phyloP scores from a whole-genome alignment of 768 basidiomycete genomes.

The Serendipita indica region DNA sequence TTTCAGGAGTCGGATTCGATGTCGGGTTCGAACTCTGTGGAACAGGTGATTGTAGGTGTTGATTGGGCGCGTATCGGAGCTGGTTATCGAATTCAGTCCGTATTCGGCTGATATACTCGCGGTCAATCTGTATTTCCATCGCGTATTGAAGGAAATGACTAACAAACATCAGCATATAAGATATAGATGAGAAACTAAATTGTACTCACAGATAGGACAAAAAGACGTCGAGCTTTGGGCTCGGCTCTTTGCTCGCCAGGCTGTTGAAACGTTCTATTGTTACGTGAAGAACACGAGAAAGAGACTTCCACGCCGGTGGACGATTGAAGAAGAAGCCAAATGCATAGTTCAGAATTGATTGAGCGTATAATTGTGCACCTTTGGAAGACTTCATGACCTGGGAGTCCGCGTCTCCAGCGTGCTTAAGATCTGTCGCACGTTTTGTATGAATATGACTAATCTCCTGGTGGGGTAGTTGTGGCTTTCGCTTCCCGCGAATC shows the following conservation, averaged over 20 bases:
- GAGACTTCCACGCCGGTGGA: background rate
- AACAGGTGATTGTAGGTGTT: no score
- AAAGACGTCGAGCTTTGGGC: background rate
- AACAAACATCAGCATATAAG: background rate
- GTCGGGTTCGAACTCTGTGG: no score
- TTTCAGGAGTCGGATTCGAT: no score
- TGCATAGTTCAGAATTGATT: background rate
- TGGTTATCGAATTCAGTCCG: background rate
- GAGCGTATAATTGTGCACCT: background rate
- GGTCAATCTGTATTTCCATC: conserved; percentile 5
- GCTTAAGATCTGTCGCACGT: background rate
- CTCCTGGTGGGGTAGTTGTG: background rate
- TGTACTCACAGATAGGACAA: background rate
- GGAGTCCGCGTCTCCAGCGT: background rate
- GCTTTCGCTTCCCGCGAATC: background rate
- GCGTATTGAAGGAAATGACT: background rate
- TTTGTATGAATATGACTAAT: background rate
- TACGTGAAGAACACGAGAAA: background rate
- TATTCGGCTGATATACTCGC: background rate
- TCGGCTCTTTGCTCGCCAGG: background rate
- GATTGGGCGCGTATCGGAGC: no score
- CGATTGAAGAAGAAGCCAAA: background rate
- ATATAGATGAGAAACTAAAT: background rate
- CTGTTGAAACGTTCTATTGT: conserved; percentile 2
- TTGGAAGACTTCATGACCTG: background rate